A percentile compares a stretch with the other conserved stretches of the same genome.
These are phyloP conservation scores for Diutina neorugosa DNA, from an alignment of 1,139 yeast species.

Conservation along the genomic window DNA sequence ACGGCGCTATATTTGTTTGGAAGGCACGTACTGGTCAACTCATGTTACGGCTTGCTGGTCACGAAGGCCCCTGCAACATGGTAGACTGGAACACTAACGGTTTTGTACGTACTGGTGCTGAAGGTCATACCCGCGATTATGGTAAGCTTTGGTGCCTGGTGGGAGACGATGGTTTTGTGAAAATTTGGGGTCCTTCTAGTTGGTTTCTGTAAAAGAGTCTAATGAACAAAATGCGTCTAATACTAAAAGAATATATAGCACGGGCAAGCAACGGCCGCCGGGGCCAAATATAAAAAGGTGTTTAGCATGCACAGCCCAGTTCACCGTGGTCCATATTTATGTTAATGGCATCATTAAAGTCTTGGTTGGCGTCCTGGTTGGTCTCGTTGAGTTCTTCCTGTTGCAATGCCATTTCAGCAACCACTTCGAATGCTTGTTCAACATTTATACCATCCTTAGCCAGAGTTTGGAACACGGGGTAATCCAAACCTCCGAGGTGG, in stretches of 20 bases:
- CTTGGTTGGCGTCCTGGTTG: constrained; percentile 60
- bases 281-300: not conserved
- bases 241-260: not conserved
- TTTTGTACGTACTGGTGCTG: not conserved
- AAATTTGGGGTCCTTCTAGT: constrained; percentile 46
- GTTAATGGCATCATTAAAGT: constrained; percentile 91
- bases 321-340: constrained; percentile 81
- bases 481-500: constrained; percentile 62
- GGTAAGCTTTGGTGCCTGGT: constrained; percentile 66
- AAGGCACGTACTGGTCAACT: constrained; percentile 63
- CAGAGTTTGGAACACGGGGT: constrained; percentile 89
- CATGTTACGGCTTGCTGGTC: constrained; percentile 49
- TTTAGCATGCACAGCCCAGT: constrained; percentile 59
- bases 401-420: constrained; percentile 87
- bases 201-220: not conserved
- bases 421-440: constrained; percentile 90
- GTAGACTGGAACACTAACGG: constrained; percentile 56
- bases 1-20: constrained; percentile 74
- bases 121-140: constrained; percentile 15
- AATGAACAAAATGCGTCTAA: not conserved
- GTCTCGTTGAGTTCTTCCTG: constrained; percentile 85
- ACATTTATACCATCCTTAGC: constrained; percentile 93
- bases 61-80: constrained; percentile 54
- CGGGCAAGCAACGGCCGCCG: not conserved
- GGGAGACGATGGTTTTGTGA: constrained; percentile 66